phyloP scores from a whole-genome alignment of 2,329 filamentous ascomycete species.

The Diaporthe helianthi region DNA sequence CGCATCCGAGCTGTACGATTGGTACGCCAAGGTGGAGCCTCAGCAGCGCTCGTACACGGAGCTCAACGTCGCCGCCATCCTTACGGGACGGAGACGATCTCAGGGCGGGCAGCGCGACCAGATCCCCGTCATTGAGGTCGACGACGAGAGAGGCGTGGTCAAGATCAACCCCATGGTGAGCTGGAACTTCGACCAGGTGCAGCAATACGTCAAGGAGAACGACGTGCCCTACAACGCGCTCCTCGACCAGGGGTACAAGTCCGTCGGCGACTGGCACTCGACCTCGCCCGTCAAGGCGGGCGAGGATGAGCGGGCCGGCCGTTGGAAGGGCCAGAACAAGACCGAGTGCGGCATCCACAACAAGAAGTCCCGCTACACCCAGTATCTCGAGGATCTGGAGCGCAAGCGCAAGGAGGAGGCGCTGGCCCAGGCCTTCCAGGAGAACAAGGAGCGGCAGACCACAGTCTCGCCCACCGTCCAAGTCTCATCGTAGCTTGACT shows the following conservation, averaged over 20 bases:
- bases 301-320: slow-evolving; percentile 93
- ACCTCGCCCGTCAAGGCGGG: slow-evolving; percentile 88
- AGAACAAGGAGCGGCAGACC: slow-evolving; percentile 33
- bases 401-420: slow-evolving; percentile 43
- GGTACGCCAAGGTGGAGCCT: slow-evolving; percentile 96
- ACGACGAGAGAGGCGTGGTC: slow-evolving; percentile 85
- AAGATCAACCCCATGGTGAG: slow-evolving; percentile 98
- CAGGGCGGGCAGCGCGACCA: slow-evolving; percentile 92
- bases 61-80: slow-evolving; percentile 84
- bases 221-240: slow-evolving; percentile 93
- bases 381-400: slow-evolving; percentile 79
- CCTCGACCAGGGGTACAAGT: slow-evolving; percentile 95
- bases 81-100: slow-evolving; percentile 89
- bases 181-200: slow-evolving; percentile 91
- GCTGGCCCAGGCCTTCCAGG: slow-evolving; percentile 34
- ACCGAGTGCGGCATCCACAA: slow-evolving; percentile 99
- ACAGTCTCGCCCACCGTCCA: slow-evolving; percentile 28
- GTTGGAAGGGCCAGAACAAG: slow-evolving; percentile 96
- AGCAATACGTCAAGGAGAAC: slow-evolving; percentile 84
- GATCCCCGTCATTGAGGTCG: slow-evolving; percentile 90
- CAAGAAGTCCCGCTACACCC: slow-evolving; percentile 90
- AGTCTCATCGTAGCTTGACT: slow-evolving; percentile 28
- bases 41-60: slow-evolving; percentile 89
- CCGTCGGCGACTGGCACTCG: slow-evolving; percentile 97
- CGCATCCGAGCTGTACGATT: slow-evolving; percentile 91